Evolutionary conservation across 1,139 yeast genomes (phyloP).

Genomic region (Candida sp.): DNA sequence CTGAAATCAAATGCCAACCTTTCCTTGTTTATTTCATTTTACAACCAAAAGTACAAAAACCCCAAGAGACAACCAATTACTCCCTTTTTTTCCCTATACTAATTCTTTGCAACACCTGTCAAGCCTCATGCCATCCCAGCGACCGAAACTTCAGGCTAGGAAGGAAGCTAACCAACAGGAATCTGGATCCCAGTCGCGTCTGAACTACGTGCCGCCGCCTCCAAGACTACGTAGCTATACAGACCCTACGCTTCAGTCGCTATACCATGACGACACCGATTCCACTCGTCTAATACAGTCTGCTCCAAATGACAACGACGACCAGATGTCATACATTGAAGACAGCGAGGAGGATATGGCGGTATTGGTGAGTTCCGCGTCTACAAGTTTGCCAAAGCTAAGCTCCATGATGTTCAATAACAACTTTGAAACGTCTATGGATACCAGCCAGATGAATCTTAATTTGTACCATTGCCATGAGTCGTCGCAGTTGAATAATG

Average conservation of each 20-base stretch:
- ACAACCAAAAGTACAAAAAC: neutral
- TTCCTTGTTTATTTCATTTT: neutral
- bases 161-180: neutral
- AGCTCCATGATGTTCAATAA: conserved; percentile 11
- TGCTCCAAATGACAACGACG: neutral
- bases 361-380: conserved; percentile 1
- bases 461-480: conserved; percentile 5
- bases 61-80: neutral
- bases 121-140: neutral
- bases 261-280: neutral
- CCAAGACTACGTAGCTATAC: conserved; percentile 4
- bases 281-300: neutral
- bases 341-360: conserved; percentile 19
- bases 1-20: too few relatives aligned
- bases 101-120: too few relatives aligned
- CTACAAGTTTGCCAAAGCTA: conserved; percentile 4
- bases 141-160: conserved; percentile 1
- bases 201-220: neutral
- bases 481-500: conserved; percentile 11
- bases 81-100: too few relatives aligned
- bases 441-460: neutral
- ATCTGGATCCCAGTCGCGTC: conserved; percentile 1
- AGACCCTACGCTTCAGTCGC: conserved; percentile 1
- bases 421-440: conserved; percentile 15
- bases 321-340: conserved; percentile 12